Evolutionary conservation across 495 filamentous ascomycete genomes (phyloP).

Genomic region (Tetracladium marchalianum): DNA sequence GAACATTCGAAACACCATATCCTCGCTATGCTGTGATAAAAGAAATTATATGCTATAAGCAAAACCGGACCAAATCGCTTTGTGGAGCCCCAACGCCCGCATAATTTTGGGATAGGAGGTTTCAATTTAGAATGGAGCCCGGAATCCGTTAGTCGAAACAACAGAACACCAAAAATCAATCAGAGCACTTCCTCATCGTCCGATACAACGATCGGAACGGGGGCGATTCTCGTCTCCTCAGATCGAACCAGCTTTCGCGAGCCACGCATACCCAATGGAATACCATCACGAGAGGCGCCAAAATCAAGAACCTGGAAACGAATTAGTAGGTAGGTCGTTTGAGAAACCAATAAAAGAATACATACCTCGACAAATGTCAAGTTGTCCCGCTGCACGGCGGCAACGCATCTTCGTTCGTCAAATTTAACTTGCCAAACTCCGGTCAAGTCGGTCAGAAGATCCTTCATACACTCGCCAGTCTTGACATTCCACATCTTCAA

Average conservation of each 20-base stretch:
- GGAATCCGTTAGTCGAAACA: too few relatives aligned
- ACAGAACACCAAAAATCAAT: too few relatives aligned
- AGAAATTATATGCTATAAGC: too few relatives aligned
- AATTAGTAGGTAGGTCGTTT: slow-evolving; percentile 10
- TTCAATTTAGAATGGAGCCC: too few relatives aligned
- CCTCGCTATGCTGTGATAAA: too few relatives aligned
- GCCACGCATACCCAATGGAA: slow-evolving; percentile 65
- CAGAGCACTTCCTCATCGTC: too few relatives aligned
- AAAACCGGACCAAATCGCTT: too few relatives aligned
- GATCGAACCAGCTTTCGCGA: slow-evolving; percentile 62
- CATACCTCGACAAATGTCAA: slow-evolving; percentile 94
- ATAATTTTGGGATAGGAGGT: too few relatives aligned
- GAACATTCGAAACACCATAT: too few relatives aligned
- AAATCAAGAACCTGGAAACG: slow-evolving; percentile 70
- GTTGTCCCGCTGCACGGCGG: slow-evolving; percentile 86
- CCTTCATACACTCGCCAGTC: slow-evolving; percentile 84
- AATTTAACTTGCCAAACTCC: slow-evolving; percentile 99
- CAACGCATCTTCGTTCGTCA: slow-evolving; percentile 89
- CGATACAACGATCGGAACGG: too few relatives aligned
- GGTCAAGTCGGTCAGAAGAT: slow-evolving; percentile 89
- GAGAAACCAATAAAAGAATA: slow-evolving; percentile 3
- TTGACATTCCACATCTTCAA: slow-evolving; percentile 98
- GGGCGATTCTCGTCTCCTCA: slow-evolving; percentile 24
- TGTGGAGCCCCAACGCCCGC: too few relatives aligned
- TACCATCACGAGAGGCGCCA: slow-evolving; percentile 75